phyloP scores from a whole-genome alignment of 106 monocot genomes.

The Ottelia alismoides region DNA sequence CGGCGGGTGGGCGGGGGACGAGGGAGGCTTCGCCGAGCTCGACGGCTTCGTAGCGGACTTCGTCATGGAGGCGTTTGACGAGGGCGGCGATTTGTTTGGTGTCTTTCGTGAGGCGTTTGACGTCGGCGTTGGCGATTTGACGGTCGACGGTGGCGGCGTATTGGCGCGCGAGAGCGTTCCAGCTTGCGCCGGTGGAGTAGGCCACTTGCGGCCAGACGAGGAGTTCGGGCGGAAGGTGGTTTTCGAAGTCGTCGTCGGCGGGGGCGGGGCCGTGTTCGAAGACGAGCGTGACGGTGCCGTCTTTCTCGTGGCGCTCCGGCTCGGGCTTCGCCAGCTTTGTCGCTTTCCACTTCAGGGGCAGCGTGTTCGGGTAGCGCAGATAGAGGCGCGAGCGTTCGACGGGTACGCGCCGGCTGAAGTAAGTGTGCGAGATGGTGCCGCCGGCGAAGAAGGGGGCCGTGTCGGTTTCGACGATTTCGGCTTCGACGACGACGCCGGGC shows the following conservation, averaged over 20 bases:
- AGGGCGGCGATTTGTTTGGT: not conserved
- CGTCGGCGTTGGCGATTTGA: not conserved
- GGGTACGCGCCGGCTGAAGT: not conserved
- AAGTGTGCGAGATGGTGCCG: not conserved
- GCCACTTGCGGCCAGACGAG: not conserved
- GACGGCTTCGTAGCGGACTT: not conserved
- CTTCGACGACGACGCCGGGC: not conserved
- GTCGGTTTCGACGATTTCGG: not conserved
- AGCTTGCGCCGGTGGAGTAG: not conserved
- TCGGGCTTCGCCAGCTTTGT: not conserved
- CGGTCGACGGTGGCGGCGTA: not conserved
- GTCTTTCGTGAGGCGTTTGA: not conserved
- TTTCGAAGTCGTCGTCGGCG: not conserved
- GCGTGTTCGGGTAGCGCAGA: not conserved
- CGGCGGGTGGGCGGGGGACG: no score
- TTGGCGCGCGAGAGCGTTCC: not conserved
- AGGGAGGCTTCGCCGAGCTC: not conserved
- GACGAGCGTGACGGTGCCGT: not conserved
- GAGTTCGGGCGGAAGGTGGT: not conserved
- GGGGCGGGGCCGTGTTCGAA: not conserved
- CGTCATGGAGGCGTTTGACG: not conserved
- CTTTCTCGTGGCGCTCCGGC: not conserved
- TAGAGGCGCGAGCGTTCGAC: not conserved
- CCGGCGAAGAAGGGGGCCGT: not conserved
- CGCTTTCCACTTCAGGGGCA: not conserved